Conservation (phyloP, 148 eudicot genomes). For the Diospyros lotus region DNA sequence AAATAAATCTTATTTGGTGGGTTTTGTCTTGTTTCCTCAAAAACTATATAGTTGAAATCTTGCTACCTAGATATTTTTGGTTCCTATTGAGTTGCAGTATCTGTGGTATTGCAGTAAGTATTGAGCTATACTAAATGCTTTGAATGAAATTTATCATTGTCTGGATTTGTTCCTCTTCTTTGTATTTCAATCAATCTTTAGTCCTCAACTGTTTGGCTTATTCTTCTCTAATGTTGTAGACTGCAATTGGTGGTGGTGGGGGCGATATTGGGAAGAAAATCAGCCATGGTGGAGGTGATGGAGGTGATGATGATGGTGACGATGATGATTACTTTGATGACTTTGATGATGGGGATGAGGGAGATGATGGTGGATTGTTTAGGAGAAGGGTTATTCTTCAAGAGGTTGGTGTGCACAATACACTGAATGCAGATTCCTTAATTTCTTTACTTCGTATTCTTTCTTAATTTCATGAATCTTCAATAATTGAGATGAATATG, state of each 20-base stretch:
- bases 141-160: background rate
- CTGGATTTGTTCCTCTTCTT: background rate
- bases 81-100: background rate
- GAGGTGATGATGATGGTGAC: conserved; percentile 93
- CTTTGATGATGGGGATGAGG: conserved; percentile 93
- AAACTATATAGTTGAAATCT: too few relatives aligned
- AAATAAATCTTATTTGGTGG: too few relatives aligned
- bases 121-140: background rate
- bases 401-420: conserved; percentile 50
- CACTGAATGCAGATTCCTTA: background rate
- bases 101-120: background rate
- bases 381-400: conserved; percentile 64
- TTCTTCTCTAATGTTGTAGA: conserved; percentile 28
- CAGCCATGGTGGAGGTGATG: conserved; percentile 89
- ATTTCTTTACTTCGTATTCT: background rate
- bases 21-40: too few relatives aligned
- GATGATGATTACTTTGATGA: conserved; percentile 95
- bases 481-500: background rate
- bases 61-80: background rate
- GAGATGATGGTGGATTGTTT: conserved; percentile 90
- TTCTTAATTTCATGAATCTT: background rate
- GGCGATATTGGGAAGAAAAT: conserved; percentile 84
- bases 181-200: background rate
- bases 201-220: background rate
- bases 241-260: conserved; percentile 84